phyloP scores from a whole-genome alignment of 1,284 basidiomycete species.

The Pyrrhoderma noxium region DNA sequence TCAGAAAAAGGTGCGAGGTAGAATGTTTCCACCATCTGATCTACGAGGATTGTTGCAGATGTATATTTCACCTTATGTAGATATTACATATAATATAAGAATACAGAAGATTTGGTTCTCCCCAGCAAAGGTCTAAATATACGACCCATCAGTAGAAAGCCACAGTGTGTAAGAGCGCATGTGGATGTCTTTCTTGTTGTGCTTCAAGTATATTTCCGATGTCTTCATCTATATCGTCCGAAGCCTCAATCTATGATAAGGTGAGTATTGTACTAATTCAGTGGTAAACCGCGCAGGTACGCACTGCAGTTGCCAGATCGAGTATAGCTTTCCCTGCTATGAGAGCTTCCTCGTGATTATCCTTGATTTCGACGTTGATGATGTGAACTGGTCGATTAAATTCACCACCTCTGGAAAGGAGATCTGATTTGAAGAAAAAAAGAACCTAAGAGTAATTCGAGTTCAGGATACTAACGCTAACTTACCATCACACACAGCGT shows the following conservation, averaged over 20 bases:
- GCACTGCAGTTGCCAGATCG: conserved; percentile 84
- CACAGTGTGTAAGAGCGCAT: conserved; percentile 86
- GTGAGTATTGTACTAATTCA: neutral
- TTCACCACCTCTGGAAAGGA: conserved; percentile 84
- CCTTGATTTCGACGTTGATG: conserved; percentile 98
- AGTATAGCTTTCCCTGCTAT: conserved; percentile 95
- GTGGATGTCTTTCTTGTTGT: conserved; percentile 88
- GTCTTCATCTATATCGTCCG: conserved; percentile 84
- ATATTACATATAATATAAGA: too few species aligned
- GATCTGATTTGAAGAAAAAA: conserved; percentile 47
- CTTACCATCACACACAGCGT: conserved; percentile 95
- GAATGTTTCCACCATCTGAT: too few species aligned
- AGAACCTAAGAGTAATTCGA: conserved; percentile 10
- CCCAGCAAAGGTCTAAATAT: too few species aligned
- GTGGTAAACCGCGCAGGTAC: conserved; percentile 26
- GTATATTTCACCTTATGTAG: too few species aligned
- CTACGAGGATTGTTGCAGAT: too few species aligned
- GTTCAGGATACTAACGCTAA: neutral
- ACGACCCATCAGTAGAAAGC: conserved; percentile 63
- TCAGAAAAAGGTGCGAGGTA: too few species aligned
- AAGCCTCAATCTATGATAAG: conserved; percentile 67
- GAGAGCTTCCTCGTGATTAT: conserved; percentile 97
- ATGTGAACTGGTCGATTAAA: conserved; percentile 92
- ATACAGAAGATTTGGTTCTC: too few species aligned
- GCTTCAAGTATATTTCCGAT: conserved; percentile 80